phyloP scores from a whole-genome alignment of 139 green algal genomes.

The Desmodesmus armatus region DNA sequence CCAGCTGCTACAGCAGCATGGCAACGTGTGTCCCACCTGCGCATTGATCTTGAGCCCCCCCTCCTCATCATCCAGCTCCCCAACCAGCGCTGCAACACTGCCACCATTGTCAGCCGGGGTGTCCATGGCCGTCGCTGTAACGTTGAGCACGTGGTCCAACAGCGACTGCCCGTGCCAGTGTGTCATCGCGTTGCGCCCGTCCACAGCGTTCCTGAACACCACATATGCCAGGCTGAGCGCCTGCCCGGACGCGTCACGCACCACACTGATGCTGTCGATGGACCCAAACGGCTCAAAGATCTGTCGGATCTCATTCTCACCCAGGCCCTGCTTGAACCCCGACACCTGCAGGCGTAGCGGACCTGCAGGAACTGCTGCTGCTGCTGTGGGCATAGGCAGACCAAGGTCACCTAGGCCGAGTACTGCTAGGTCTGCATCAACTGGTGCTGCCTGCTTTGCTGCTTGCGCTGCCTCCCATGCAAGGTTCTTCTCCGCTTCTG shows the following conservation, averaged over 20 bases:
- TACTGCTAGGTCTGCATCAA: constrained; percentile 2
- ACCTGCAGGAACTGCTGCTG: neutral
- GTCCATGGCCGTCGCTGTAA: constrained; percentile 27
- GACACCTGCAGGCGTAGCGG: constrained; percentile 47
- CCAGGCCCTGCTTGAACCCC: constrained; percentile 60
- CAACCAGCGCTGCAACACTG: constrained; percentile 20
- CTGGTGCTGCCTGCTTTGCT: constrained; percentile 61
- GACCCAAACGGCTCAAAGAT: constrained; percentile 89
- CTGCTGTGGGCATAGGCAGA: neutral
- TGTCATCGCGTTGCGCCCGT: constrained; percentile 44
- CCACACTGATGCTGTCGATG: constrained; percentile 78
- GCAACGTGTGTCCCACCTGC: constrained; percentile 10
- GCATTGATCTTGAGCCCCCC: constrained; percentile 84
- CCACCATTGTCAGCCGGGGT: constrained; percentile 9
- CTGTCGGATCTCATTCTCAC: constrained; percentile 78
- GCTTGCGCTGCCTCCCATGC: constrained; percentile 90
- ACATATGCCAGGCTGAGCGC: constrained; percentile 79
- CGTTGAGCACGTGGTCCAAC: constrained; percentile 65
- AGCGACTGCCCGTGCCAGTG: constrained; percentile 79
- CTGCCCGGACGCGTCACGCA: constrained; percentile 64
- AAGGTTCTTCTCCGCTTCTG: constrained; percentile 96
- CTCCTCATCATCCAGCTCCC: constrained; percentile 72
- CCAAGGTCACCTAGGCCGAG: constrained; percentile 9
- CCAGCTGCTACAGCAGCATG: neutral
- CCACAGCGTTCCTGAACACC: constrained; percentile 49